Conservation (phyloP, 1,284 basidiomycete genomes). For the Porogramme epimiltina region DNA sequence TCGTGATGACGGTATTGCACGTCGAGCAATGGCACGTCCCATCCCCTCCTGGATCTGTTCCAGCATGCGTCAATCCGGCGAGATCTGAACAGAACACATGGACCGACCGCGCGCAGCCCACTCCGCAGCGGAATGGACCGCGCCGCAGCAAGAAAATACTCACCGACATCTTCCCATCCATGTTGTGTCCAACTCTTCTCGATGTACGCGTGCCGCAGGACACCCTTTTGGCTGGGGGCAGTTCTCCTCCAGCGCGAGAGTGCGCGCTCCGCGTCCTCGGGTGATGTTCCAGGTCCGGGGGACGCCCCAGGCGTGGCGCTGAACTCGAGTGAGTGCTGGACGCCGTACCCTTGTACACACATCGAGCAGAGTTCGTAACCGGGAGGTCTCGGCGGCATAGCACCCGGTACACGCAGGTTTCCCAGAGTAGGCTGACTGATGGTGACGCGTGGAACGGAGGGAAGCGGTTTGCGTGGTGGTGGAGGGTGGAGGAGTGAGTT, state of each 20-base stretch:
- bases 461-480: slow-evolving; percentile 14
- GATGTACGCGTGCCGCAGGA: slow-evolving; percentile 78
- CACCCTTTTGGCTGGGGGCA: slow-evolving; percentile 67
- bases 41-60: slow-evolving; percentile 70
- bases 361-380: slow-evolving; percentile 50
- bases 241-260: slow-evolving; percentile 59
- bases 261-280: slow-evolving; percentile 49
- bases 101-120: neutral
- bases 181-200: slow-evolving; percentile 82
- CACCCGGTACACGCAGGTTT: slow-evolving; percentile 3
- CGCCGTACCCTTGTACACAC: slow-evolving; percentile 78
- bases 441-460: slow-evolving; percentile 1
- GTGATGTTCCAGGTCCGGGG: slow-evolving; percentile 43
- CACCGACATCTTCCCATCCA: slow-evolving; percentile 88
- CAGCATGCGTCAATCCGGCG: neutral
- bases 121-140: neutral
- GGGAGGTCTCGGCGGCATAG: neutral
- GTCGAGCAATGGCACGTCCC: slow-evolving; percentile 72
- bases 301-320: slow-evolving; percentile 49
- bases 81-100: neutral
- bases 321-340: slow-evolving; percentile 72
- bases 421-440: slow-evolving; percentile 1
- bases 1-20: slow-evolving; percentile 62
- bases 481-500: slow-evolving; percentile 10
- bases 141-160: slow-evolving; percentile 33